phyloP scores from a whole-genome alignment of 2,329 filamentous ascomycete genomes.

The Aspergillaceae sp. region DNA sequence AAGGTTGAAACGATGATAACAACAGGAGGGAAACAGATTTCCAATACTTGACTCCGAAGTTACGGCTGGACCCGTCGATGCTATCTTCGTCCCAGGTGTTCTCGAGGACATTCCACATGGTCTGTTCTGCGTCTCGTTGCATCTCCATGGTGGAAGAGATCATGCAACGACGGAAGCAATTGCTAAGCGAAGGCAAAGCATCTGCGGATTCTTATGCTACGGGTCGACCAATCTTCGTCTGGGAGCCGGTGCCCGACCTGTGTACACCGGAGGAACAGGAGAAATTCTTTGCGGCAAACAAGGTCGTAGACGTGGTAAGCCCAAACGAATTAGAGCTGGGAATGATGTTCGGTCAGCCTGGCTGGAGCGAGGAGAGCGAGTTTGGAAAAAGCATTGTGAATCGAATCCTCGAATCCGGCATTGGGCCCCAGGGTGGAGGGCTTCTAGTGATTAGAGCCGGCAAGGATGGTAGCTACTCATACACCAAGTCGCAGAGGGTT shows the following conservation, averaged over 20 bases:
- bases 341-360: slow-evolving; percentile 61
- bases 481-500: slow-evolving; percentile 32
- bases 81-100: slow-evolving; percentile 58
- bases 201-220: slow-evolving; percentile 26
- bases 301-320: slow-evolving; percentile 52
- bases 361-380: slow-evolving; percentile 23
- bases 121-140: slow-evolving; percentile 71
- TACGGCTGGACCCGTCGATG: slow-evolving; percentile 65
- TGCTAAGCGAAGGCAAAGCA: slow-evolving; percentile 19
- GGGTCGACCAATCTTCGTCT: slow-evolving; percentile 66
- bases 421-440: slow-evolving; percentile 30
- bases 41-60: slow-evolving; percentile 78
- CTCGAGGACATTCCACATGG: slow-evolving; percentile 75
- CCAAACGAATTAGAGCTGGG: slow-evolving; percentile 90
- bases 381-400: slow-evolving; percentile 25
- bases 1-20: neutral
- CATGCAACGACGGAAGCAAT: slow-evolving; percentile 41
- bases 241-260: slow-evolving; percentile 89
- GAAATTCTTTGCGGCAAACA: slow-evolving; percentile 46
- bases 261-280: slow-evolving; percentile 60
- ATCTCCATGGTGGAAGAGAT: slow-evolving; percentile 68
- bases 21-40: slow-evolving; percentile 50
- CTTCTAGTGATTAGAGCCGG: slow-evolving; percentile 50
- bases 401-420: slow-evolving; percentile 28
- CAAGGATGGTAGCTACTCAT: slow-evolving; percentile 49